Evolutionary conservation across 2,329 filamentous ascomycete species (phyloP).

Genomic region (Mycosphaerella arachidis): DNA sequence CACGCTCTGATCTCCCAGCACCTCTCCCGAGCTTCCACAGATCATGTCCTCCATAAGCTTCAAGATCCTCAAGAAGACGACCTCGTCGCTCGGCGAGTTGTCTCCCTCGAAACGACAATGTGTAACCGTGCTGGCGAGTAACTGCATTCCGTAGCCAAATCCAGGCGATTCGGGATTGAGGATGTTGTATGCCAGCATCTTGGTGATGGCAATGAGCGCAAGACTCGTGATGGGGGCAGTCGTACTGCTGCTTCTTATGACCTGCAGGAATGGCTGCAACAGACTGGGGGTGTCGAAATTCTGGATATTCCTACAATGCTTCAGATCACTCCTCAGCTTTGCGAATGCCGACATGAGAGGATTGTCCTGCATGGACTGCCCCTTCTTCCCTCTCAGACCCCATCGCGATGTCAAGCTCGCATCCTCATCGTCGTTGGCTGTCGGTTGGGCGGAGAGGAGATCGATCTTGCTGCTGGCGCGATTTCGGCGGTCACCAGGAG

Average conservation of each 20-base stretch:
- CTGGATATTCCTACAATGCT: constrained; percentile 80
- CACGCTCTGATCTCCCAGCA: constrained; percentile 95
- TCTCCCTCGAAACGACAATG: constrained; percentile 97
- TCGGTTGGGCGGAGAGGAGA: constrained; percentile 20
- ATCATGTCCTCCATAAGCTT: constrained; percentile 99
- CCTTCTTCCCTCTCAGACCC: constrained; percentile 90
- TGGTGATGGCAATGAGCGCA: constrained; percentile 86
- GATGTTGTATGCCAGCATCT: constrained; percentile 94
- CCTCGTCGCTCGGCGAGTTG: constrained; percentile 89
- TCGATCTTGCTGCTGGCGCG: constrained; percentile 32
- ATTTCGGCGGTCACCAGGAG: constrained; percentile 18
- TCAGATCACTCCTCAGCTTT: constrained; percentile 79
- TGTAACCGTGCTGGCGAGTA: constrained; percentile 88
- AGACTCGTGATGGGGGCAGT: constrained; percentile 95
- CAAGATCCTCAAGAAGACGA: constrained; percentile 87
- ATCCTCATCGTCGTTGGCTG: constrained; percentile 20
- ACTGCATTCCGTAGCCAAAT: constrained; percentile 87
- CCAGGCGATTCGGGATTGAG: constrained; percentile 80
- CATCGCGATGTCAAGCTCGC: constrained; percentile 71
- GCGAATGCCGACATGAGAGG: constrained; percentile 94
- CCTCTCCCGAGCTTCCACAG: constrained; percentile 82
- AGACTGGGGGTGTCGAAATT: constrained; percentile 84
- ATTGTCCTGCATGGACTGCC: constrained; percentile 96
- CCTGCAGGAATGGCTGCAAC: constrained; percentile 89
- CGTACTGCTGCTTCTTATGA: constrained; percentile 92